Evolutionary conservation across 768 basidiomycete genomes (phyloP).

Genomic region (Hypsizygus marmoreus): DNA sequence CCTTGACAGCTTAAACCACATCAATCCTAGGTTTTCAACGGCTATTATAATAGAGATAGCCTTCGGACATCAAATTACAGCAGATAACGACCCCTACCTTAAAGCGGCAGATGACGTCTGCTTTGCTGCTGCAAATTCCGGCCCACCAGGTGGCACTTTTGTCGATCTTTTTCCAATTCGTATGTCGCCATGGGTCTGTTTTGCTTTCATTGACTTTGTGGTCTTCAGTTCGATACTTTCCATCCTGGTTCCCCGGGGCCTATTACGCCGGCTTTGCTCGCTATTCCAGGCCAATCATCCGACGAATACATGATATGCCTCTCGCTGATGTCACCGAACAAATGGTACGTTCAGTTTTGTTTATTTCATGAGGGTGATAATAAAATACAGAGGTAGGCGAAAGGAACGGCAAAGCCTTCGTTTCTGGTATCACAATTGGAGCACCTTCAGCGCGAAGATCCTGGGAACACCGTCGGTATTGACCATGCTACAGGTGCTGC

Average conservation of each 20-base stretch:
- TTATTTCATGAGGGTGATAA: neutral
- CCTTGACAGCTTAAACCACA: slow-evolving; percentile 2
- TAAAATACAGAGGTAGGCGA: neutral
- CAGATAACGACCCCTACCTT: slow-evolving; percentile 25
- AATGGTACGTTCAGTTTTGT: slow-evolving; percentile 8
- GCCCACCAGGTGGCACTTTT: slow-evolving; percentile 18
- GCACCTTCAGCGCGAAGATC: slow-evolving; percentile 2
- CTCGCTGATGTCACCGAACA: slow-evolving; percentile 15
- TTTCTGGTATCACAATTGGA: slow-evolving; percentile 16
- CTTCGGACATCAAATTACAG: slow-evolving; percentile 23
- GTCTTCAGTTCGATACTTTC: slow-evolving; percentile 18
- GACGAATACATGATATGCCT: slow-evolving; percentile 19
- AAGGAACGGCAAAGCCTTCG: slow-evolving; percentile 16
- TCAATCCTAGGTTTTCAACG: slow-evolving; percentile 22
- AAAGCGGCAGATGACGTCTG: slow-evolving; percentile 19
- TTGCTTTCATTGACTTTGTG: neutral
- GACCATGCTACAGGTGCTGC: slow-evolving; percentile 13
- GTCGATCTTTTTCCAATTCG: slow-evolving; percentile 26
- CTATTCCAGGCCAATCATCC: slow-evolving; percentile 3
- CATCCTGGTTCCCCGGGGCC: slow-evolving; percentile 28
- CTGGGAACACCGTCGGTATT: neutral
- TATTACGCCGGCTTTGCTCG: slow-evolving; percentile 18
- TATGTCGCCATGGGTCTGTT: slow-evolving; percentile 13
- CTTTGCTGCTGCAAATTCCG: slow-evolving; percentile 12
- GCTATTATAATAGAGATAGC: slow-evolving; percentile 23